phyloP scores from a whole-genome alignment of 495 filamentous ascomycete species.

The Staphylotrichum longicolle region DNA sequence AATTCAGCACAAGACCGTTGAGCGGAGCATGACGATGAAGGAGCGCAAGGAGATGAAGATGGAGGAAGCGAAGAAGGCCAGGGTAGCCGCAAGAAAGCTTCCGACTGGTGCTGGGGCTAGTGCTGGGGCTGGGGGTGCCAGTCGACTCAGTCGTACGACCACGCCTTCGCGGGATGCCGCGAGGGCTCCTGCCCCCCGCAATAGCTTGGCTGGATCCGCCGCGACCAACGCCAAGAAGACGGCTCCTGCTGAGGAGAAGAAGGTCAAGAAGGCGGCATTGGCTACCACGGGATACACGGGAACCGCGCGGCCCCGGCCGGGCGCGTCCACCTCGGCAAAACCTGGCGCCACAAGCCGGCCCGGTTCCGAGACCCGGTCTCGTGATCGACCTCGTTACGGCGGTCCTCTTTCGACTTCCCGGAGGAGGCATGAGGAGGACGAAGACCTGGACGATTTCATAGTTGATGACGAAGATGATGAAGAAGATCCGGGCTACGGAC shows the following conservation, averaged over 20 bases:
- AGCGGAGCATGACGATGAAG: constrained; percentile 44
- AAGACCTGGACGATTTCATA: constrained; percentile 53
- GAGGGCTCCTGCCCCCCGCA: constrained; percentile 16
- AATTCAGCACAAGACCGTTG: constrained; percentile 56
- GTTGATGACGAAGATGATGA: constrained; percentile 56
- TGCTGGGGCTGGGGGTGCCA: not conserved
- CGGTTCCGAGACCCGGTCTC: constrained; percentile 23
- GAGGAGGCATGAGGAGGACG: constrained; percentile 51
- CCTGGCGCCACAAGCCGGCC: constrained; percentile 27
- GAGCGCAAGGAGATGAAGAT: constrained; percentile 46
- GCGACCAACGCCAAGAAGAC: constrained; percentile 21
- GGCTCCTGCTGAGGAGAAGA: constrained; percentile 45
- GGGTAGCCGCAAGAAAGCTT: constrained; percentile 13
- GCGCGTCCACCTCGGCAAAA: constrained; percentile 31
- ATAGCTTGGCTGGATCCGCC: constrained; percentile 16
- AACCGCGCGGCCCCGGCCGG: constrained; percentile 49
- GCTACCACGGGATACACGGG: constrained; percentile 58
- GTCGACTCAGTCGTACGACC: constrained; percentile 26
- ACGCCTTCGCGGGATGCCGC: constrained; percentile 24
- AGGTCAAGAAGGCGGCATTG: constrained; percentile 54
- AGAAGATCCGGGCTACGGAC: constrained; percentile 30
- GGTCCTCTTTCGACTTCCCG: constrained; percentile 34
- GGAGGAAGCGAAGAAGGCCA: constrained; percentile 32
- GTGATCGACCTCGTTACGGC: constrained; percentile 28
- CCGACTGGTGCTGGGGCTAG: too few species aligned